Base-by-base conservation (phyloP, 2,329 filamentous ascomycete genomes). In the Emericellopsis atlantica region DNA sequence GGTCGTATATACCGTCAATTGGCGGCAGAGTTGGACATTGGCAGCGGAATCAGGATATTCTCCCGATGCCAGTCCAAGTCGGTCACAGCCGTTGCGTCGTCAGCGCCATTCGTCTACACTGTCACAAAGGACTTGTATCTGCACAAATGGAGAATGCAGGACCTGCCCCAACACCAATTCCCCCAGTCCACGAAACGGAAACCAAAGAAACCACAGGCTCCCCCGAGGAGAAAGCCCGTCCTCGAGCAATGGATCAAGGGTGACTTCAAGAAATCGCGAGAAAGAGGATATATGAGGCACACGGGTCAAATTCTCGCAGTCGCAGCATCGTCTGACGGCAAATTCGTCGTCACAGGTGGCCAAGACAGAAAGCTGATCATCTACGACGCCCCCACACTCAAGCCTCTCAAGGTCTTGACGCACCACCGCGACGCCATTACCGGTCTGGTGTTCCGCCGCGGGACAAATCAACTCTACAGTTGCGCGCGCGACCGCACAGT, bases 401-500 rank as follows among this genome's bases (percentile, higher is more conserved):
- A 76, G 40, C 84, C 87, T 0, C 64, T 93, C 49, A 83, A 83
- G 50, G 79, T 90, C 4, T 94, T 96, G 58, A 79, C 77, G n/a
- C 87, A 95, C 45, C 92, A 98, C 63, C 79, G 92, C 45, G 92
- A 93, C 54, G 76, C 86, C 14, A 79, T 98, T 39, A 90, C 84
- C 6, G 81, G 82, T 1, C 67, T 98, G 15, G 83, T 81, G 1
- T 98, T 98, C 57, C 81, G 88, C 32, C 74, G 85, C 46, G 85
- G 84, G 39, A 89, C 84, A 14, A 94, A 95, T 54, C 89, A 95
- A 61, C 67, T 98, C 16, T 98, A 93, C 65, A 93, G 87, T 4
- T 82, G 84, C 43, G 92, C 86, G 41, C 84, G 82, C 53, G 92
- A 98, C 61, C 78, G 92, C 34, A 95, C 90, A 3, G 82, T 98